These are phyloP conservation scores for Fusarium papillatum DNA, from an alignment of 2,329 filamentous ascomycete species.

Conservation along the genomic window DNA sequence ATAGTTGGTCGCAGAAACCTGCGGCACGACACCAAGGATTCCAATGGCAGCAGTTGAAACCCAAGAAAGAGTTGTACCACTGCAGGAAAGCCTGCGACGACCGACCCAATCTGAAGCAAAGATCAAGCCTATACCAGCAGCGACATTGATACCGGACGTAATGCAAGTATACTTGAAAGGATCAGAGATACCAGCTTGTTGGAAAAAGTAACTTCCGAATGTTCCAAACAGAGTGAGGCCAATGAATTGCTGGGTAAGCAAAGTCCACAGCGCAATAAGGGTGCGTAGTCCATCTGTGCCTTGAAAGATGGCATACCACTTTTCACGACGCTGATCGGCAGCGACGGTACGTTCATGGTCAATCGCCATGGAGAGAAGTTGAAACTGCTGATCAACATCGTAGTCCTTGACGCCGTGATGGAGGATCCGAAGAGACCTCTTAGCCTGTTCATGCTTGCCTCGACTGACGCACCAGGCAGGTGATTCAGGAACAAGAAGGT, in stretches of 20 bases:
- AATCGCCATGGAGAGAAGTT: conserved; percentile 36
- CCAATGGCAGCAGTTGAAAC: conserved; percentile 16
- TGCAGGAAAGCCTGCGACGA: conserved; percentile 23
- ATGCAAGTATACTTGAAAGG: conserved; percentile 40
- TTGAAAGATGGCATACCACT: conserved; percentile 48
- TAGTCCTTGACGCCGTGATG: conserved; percentile 44
- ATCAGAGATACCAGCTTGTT: conserved; percentile 46
- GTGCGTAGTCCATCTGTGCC: conserved; percentile 47
- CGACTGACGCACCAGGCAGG: conserved; percentile 54
- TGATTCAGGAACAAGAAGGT: conserved; percentile 53
- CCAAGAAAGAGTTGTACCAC: conserved; percentile 23
- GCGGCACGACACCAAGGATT: conserved; percentile 23
- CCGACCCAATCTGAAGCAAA: conserved; percentile 19
- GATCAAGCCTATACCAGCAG: conserved; percentile 21
- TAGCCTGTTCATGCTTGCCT: conserved; percentile 15
- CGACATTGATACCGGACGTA: conserved; percentile 35
- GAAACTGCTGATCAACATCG: conserved; percentile 46
- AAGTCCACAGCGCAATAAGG: conserved; percentile 46
- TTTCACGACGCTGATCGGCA: conserved; percentile 35
- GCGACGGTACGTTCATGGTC: conserved; percentile 43
- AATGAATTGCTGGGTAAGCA: conserved; percentile 36
- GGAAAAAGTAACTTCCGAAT: conserved; percentile 65
- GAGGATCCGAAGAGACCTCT: conserved; percentile 25
- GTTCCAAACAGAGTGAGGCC: conserved; percentile 43
- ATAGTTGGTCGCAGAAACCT: conserved; percentile 16